Percentiles rank a stretch among this genome's conserved stretches.
phyloP scores from a whole-genome alignment of 129 eudicot genomes.

The Heracleum sosnowskyi region DNA sequence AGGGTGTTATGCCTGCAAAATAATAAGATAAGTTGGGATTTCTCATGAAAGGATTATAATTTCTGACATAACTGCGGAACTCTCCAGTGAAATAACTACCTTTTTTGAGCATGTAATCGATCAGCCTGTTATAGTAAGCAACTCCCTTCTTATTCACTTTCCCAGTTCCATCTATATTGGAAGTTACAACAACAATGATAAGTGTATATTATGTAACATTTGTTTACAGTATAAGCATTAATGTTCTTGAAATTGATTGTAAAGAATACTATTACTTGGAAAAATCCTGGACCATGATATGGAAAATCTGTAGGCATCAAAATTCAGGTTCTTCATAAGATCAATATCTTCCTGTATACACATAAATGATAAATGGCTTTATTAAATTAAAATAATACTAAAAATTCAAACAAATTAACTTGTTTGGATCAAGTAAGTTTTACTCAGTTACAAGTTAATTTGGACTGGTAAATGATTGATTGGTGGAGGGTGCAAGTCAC shows the following conservation, averaged over 20 bases:
- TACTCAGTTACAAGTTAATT: too few species aligned
- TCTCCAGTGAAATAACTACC: constrained; percentile 24
- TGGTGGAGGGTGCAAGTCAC: background rate
- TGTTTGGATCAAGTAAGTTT: too few species aligned
- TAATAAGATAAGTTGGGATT: background rate
- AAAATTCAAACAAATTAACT: too few species aligned
- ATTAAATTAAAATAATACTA: too few species aligned
- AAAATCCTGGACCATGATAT: constrained; percentile 92
- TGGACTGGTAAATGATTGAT: background rate
- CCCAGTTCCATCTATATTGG: constrained; percentile 60
- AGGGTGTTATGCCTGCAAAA: constrained; percentile 71
- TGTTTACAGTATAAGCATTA: background rate
- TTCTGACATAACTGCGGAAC: background rate
- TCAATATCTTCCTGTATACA: constrained; percentile 70
- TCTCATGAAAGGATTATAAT: background rate
- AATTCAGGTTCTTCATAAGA: constrained; percentile 60
- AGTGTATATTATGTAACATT: background rate
- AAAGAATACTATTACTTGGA: constrained; percentile 49
- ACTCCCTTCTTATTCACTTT: constrained; percentile 74
- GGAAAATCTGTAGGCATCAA: constrained; percentile 91
- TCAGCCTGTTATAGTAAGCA: constrained; percentile 71
- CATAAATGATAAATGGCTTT: background rate
- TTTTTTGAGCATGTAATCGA: constrained; percentile 63
- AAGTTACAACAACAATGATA: background rate
- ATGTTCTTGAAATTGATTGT: background rate